Evolutionary conservation across 805 yeast genomes (phyloP), one percentile per base, ranked within the genome.

Genomic region (Saturnispora ahearnii): DNA sequence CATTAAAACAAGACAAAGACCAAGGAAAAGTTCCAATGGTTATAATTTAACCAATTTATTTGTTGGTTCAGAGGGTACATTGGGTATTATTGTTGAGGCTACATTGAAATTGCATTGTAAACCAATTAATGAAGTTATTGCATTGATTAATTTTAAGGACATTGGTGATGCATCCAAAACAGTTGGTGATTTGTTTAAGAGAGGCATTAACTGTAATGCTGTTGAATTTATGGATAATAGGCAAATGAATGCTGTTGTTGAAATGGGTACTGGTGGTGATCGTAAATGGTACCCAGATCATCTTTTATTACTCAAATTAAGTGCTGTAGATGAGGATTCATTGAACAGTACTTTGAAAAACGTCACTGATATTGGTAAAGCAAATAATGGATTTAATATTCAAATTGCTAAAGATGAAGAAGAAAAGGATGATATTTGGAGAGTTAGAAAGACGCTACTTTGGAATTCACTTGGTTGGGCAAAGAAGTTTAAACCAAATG

Each of bases 11-110:
- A 78, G 78, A 57, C 81, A 76, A 55, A 73, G 93, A 61, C 88
- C 93, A 3, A 73, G 85, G 57, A 85, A 86, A 59, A 77, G 88
- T 2, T 77, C 87, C 52, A 89, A 90, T 24, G 93, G 95, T 7
- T 85, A 85, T 62, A 84, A 84, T 59, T 68, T 85, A 61, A 86
- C 85, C 45, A 82, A 84, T n/a, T 63, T 85, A 51, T 83, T 85
- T 60, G 70, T 82, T 46, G 93, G 95, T 0, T 73, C 84, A 41
- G 93, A 86, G 58, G 93, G 95, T 7, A 85, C 95, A 0, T 64
- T 86, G 49, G 95, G 93, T 2, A 73, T 86, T 15, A 79, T 85
- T 30, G 85, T 89, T 2, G 90, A 85, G 57, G 87, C 86, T 2
- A 84, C 91, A 0, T 68, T 85, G 44, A 82, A 79, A 58, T 67